phyloP scores from a whole-genome alignment of 2,329 filamentous ascomycete genomes.

The Cladosporium sp. region DNA sequence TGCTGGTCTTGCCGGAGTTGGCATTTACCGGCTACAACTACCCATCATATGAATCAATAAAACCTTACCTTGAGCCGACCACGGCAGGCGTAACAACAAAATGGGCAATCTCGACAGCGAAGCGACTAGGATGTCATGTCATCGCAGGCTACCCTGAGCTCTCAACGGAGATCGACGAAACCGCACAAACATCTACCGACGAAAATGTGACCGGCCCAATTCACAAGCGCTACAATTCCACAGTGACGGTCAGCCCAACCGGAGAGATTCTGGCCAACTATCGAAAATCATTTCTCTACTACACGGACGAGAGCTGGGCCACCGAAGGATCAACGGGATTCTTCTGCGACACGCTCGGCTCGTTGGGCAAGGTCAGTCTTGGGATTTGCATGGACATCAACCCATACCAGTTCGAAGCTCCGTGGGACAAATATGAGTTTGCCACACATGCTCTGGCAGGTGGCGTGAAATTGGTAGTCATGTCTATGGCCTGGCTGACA shows the following conservation, averaged over 20 bases:
- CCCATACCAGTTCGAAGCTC: constrained; percentile 57
- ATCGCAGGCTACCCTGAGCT: constrained; percentile 70
- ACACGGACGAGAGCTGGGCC: constrained; percentile 64
- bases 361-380: constrained; percentile 35
- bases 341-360: constrained; percentile 38
- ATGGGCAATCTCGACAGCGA: constrained; percentile 66
- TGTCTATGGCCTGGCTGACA: constrained; percentile 78
- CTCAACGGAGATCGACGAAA: constrained; percentile 22
- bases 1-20: constrained; percentile 71
- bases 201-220: neutral
- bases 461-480: constrained; percentile 59
- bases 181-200: constrained; percentile 11
- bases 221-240: constrained; percentile 52
- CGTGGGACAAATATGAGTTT: constrained; percentile 57
- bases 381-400: constrained; percentile 60
- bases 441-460: constrained; percentile 54
- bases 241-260: constrained; percentile 52
- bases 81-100: constrained; percentile 63
- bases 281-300: constrained; percentile 63
- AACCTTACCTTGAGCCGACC: constrained; percentile 63
- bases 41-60: constrained; percentile 62
- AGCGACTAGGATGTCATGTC: constrained; percentile 64
- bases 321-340: constrained; percentile 23
- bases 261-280: constrained; percentile 57
- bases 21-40: constrained; percentile 81